These are phyloP conservation scores for Coriaria nepalensis DNA, from an alignment of 306 rosid genomes.

Conservation along the genomic window DNA sequence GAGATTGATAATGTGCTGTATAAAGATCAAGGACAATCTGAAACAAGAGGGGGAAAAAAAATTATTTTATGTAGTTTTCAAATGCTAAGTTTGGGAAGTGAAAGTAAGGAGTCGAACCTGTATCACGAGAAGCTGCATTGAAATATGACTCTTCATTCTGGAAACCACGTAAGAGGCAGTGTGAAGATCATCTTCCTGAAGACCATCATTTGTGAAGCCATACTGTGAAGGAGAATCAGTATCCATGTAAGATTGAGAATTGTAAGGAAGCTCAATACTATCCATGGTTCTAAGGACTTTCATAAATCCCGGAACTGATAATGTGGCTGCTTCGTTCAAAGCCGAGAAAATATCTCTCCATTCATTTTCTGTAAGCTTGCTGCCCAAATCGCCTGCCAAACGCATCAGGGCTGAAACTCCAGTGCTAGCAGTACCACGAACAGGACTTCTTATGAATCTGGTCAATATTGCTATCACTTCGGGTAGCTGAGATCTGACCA, in stretches of 20 bases:
- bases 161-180: conserved; percentile 69
- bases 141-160: conserved; percentile 72
- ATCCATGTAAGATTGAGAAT: conserved; percentile 35
- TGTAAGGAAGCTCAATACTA: conserved; percentile 29
- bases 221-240: conserved; percentile 51
- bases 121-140: conserved; percentile 70
- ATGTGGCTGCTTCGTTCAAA: conserved; percentile 67
- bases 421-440: conserved; percentile 82
- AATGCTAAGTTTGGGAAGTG: too few relatives aligned
- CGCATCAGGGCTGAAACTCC: conserved; percentile 80
- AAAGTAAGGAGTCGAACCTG: conserved; percentile 46
- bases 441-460: conserved; percentile 65
- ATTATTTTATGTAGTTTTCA: too few relatives aligned
- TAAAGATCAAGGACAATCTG: conserved; percentile 67
- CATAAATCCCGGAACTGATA: conserved; percentile 62
- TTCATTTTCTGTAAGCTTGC: conserved; percentile 61
- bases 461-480: conserved; percentile 65
- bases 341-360: conserved; percentile 69
- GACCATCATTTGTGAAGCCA: conserved; percentile 53
- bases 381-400: conserved; percentile 58
- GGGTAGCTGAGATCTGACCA: conserved; percentile 66
- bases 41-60: conserved; percentile 5
- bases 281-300: conserved; percentile 79
- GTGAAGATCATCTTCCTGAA: conserved; percentile 81
- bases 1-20: conserved; percentile 37